These are phyloP conservation scores for Gastrolobium bilobum DNA, from an alignment of 306 rosid genomes.

Conservation along the genomic window DNA sequence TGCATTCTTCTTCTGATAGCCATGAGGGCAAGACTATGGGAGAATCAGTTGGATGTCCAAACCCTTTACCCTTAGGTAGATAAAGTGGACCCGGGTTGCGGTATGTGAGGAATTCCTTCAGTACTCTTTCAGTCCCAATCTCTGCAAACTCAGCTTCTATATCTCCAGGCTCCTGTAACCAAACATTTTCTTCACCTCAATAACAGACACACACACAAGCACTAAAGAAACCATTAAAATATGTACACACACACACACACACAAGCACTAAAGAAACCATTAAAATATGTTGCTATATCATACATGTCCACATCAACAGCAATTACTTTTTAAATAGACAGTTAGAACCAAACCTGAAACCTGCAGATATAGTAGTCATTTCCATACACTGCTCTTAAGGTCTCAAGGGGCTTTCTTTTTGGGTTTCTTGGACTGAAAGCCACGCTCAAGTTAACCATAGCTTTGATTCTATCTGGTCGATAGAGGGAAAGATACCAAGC, in stretches of 20 bases:
- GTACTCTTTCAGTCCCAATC: slow-evolving; percentile 68
- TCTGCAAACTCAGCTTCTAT: slow-evolving; percentile 79
- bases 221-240: not conserved
- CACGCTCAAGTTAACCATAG: slow-evolving; percentile 71
- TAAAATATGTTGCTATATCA: not conserved
- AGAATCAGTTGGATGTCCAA: slow-evolving; percentile 57
- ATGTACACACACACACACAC: not conserved
- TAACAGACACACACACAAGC: not conserved
- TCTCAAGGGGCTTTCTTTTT: slow-evolving; percentile 54
- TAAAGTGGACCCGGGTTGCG: slow-evolving; percentile 67
- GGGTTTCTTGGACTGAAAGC: slow-evolving; percentile 69
- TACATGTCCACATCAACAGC: not conserved
- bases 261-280: not conserved
- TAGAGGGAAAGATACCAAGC: slow-evolving; percentile 77
- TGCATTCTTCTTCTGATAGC: slow-evolving; percentile 73
- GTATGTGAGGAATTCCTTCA: slow-evolving; percentile 70
- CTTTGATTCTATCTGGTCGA: slow-evolving; percentile 74
- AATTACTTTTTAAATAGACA: not conserved
- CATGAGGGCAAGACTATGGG: slow-evolving; percentile 72
- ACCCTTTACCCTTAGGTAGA: slow-evolving; percentile 67
- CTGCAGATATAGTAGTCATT: slow-evolving; percentile 73
- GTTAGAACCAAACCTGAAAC: slow-evolving; percentile 67
- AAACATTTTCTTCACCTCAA: not conserved
- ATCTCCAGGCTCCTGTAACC: slow-evolving; percentile 72
- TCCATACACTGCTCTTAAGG: slow-evolving; percentile 65